Evolutionary conservation across 1,139 yeast species (phyloP), one percentile per base, ranked within the genome.

Genomic region (Saccharomyces hybrid): DNA sequence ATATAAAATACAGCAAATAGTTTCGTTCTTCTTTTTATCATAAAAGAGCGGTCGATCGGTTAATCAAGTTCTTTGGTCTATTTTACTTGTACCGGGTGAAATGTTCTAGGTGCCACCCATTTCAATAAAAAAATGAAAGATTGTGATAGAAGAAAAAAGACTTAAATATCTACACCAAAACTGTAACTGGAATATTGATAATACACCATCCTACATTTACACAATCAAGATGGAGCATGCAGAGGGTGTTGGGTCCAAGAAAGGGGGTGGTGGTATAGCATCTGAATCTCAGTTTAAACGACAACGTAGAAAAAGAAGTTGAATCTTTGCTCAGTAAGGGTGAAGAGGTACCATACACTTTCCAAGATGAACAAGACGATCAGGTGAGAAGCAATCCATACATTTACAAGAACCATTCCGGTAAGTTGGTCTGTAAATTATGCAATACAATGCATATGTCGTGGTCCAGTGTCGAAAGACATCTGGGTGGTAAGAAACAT

Each of bases 401-500:
- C 67, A 85, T 83, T 8, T 81, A 81, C 66, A 75, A 78, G 58
- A 83, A 82, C 64, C 84, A 81, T 63, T 70, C 82, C 24, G 88
- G 88, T 19, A 70, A 81, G 53, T 69, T 82, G n/a, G 88, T 83
- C 61, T 84, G 89, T 64, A 77, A 77, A 57, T 71, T 83, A 47
- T 84, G 89, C 64, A 73, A 81, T 51, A 84, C 88, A 1, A 80
- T 69, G 64, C 86, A 38, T 84, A 83, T 72, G 75, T 78, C 63
- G 72, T 81, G 85, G 58, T 80, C 85, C 14, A 83, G 84, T 65
- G 77, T 83, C 5, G 78, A 86, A 9, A 62, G 72, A 46, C 89
- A 84, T 68, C 71, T 84, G 32, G 78, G 81, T 19, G 88, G 88
- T 29, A 75, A 78, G 57, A 82, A 82, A 61, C 89, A 84, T 67